Evolutionary conservation across 345 rosid genomes (phyloP), one percentile per base, ranked within the genome.

Genomic region (Lenwebbia sp.): DNA sequence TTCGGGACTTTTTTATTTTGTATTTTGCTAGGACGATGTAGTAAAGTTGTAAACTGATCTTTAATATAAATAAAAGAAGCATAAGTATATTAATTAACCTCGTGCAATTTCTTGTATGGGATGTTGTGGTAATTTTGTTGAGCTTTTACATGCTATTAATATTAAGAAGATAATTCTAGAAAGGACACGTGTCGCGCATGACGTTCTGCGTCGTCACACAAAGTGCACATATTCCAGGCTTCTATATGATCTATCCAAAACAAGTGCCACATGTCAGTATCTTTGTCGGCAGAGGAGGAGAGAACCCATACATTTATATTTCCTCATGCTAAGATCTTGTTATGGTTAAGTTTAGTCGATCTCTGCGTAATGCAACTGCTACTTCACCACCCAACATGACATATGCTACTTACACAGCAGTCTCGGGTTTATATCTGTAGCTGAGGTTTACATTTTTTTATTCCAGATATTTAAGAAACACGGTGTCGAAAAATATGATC

Each of bases 401-500:
- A 10, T 37, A 10, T 70, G 5, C 81, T 70, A 37, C 81, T 70
- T 37, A 44, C 81, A 19, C 47, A 37, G 81, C 47, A 37, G 6
- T 30, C 44, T 33, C 7, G 1, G 6, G 85, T 56, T 33, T 47
- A 76, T 85, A 23, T 7, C 19, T 83, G 25, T 60, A 49, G 11
- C 78, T 82, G 85, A 82, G n/a, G 13, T 25, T 52, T 65, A 83
- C 4, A 12, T 70, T 86, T 81, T 87, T 84, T 85, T 83, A 83
- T 88, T 84, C 70, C 91, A 95, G 98, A 95, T 95, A 25, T 92
- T 96, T 89, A 94, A 88, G 89, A 97, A 92, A 91, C 91, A 85
- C 82, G 99, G 99, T 62, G 40, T 96, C 21, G 95, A 94, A 88
- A 96, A 92, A 85, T 95, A 89, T 85, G 94, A 94, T 89, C 99